Evolutionary conservation across 2,329 filamentous ascomycete genomes (phyloP).

Genomic region (Ophiosphaerella herpotricha): DNA sequence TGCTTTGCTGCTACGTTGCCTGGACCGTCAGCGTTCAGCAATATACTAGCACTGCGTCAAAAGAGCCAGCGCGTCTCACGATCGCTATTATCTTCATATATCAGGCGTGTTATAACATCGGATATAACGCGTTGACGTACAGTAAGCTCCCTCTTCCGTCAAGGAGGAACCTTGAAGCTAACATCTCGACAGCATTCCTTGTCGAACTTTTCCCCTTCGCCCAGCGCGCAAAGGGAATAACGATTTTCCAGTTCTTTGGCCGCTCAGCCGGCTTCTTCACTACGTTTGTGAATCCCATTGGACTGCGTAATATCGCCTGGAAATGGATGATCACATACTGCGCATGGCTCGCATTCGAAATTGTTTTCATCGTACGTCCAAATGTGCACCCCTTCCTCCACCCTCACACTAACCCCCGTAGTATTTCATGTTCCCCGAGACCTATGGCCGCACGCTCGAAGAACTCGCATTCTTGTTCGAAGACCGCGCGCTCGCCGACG

Average conservation of each 20-base stretch:
- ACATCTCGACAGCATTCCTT: constrained; percentile 50
- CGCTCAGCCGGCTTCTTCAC: constrained; percentile 65
- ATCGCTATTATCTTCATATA: constrained; percentile 59
- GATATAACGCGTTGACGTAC: constrained; percentile 67
- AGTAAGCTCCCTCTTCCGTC: constrained; percentile 34
- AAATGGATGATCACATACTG: constrained; percentile 67
- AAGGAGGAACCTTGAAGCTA: background rate
- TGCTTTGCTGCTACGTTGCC: constrained; percentile 39
- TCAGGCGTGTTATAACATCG: constrained; percentile 61
- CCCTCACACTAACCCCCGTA: background rate
- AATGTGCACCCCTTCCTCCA: background rate
- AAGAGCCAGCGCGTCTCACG: constrained; percentile 46
- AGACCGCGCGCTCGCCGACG: constrained; percentile 32
- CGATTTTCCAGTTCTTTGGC: constrained; percentile 65
- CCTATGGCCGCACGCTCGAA: constrained; percentile 70
- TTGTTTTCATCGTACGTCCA: constrained; percentile 57
- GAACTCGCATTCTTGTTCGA: constrained; percentile 59
- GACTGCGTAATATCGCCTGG: constrained; percentile 65
- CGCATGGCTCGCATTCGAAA: constrained; percentile 63
- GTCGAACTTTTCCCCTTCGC: constrained; percentile 56
- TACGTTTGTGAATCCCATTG: constrained; percentile 65
- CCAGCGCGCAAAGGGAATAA: constrained; percentile 54
- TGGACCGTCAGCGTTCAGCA: constrained; percentile 57
- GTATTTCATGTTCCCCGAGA: constrained; percentile 72
- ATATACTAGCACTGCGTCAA: constrained; percentile 37